Conservation (phyloP, 2,329 filamentous ascomycete species). For the Xylaria sp. region DNA sequence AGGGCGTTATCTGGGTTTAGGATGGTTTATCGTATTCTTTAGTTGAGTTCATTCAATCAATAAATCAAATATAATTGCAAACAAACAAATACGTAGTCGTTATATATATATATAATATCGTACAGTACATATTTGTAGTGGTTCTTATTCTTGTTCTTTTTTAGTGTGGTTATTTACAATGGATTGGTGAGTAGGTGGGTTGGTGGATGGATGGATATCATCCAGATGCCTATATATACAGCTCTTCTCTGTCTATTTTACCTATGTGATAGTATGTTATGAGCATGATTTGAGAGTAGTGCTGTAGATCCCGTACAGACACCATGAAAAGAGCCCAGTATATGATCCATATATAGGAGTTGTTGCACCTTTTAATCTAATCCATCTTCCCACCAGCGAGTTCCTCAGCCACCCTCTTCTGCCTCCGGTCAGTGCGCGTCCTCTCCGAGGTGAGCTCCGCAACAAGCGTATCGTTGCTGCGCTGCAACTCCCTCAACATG, state of each 20-base stretch:
- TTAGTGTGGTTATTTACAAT: constrained; percentile 16
- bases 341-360: too few relatives aligned
- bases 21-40: constrained; percentile 24
- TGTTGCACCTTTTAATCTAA: too few relatives aligned
- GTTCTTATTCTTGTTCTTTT: too few relatives aligned
- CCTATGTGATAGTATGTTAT: too few relatives aligned
- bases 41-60: too few relatives aligned
- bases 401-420: constrained; percentile 63
- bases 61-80: constrained; percentile 21
- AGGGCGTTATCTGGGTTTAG: constrained; percentile 20
- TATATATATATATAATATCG: constrained; percentile 40
- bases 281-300: background rate
- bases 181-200: constrained; percentile 3
- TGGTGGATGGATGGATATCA: background rate
- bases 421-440: constrained; percentile 55
- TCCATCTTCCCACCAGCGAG: constrained; percentile 65
- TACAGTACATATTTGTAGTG: constrained; percentile 33
- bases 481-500: constrained; percentile 50
- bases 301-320: background rate
- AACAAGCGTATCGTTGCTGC: constrained; percentile 34
- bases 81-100: constrained; percentile 28
- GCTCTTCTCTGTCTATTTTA: too few relatives aligned
- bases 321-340: background rate
- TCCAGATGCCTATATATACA: background rate
- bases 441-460: constrained; percentile 47